Evolutionary conservation across 108 stramenopile genomes (phyloP).

Genomic region (Epithemia pelagica): DNA sequence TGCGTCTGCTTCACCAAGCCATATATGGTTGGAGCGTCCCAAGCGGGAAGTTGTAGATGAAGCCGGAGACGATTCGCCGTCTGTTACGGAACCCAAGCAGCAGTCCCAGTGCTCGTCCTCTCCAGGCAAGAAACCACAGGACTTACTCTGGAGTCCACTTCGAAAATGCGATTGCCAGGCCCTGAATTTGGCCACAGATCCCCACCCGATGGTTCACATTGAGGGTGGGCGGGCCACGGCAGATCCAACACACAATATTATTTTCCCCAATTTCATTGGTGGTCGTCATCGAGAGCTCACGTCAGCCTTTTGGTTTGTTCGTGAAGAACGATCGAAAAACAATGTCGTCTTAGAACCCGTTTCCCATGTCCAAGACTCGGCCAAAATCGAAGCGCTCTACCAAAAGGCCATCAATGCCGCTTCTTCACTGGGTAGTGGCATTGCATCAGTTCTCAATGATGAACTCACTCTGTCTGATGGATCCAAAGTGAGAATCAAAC

Average conservation of each 20-base stretch:
- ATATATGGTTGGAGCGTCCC: slow-evolving; percentile 43
- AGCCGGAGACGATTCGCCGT: not conserved
- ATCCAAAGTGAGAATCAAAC: slow-evolving; percentile 19
- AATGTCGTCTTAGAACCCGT: slow-evolving; percentile 33
- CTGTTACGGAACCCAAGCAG: not conserved
- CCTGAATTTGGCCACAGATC: slow-evolving; percentile 33
- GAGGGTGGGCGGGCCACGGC: slow-evolving; percentile 64
- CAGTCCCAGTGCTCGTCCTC: slow-evolving; percentile 2
- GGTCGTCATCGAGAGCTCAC: slow-evolving; percentile 31
- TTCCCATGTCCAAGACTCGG: slow-evolving; percentile 32
- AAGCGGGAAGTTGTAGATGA: slow-evolving; percentile 3
- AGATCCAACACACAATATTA: slow-evolving; percentile 36
- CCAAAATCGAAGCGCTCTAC: slow-evolving; percentile 58
- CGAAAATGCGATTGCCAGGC: slow-evolving; percentile 68
- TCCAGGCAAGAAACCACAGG: slow-evolving; percentile 10
- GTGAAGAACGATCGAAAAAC: slow-evolving; percentile 34
- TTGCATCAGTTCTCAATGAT: slow-evolving; percentile 50
- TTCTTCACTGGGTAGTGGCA: slow-evolving; percentile 40
- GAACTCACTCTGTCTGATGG: slow-evolving; percentile 27
- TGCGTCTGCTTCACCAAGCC: slow-evolving; percentile 36
- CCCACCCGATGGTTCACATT: slow-evolving; percentile 36
- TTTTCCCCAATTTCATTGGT: slow-evolving; percentile 53
- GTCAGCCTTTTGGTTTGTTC: slow-evolving; percentile 68
- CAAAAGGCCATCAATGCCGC: slow-evolving; percentile 48
- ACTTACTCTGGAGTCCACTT: slow-evolving; percentile 56